Evolutionary conservation across 495 filamentous ascomycete genomes (phyloP), one percentile per base, ranked within the genome.

Genomic region (Penicillium coffeae): DNA sequence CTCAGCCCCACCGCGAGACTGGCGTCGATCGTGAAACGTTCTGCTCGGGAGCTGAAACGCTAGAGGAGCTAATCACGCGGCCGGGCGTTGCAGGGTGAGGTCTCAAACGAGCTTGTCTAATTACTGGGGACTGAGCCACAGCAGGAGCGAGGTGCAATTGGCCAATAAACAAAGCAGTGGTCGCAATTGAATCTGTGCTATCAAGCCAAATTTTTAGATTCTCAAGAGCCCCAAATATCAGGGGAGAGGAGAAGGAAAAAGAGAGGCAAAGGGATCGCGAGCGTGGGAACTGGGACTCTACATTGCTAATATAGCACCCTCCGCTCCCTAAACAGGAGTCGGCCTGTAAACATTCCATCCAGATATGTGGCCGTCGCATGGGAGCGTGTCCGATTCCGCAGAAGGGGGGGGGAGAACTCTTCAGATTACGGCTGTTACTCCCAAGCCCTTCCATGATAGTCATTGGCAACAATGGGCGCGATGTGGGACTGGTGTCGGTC

Each of bases 11-110:
- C 45, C 14, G 34, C 30, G 19, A 46, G 52, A 44, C 42, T 35
- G 45, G 43, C 49, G 48, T 13, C 25, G 45, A 54, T 21, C 50
- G 55, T 71, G 68, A 71, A 71, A 71, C 68, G 52, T 33, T 44
- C 53, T 52, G 40, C 34, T 53, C 54, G 41, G 49, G 47, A 33
- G 57, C 51, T 70, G 67, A 69, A 71, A 69, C 68, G 45, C 58
- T 54, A 25, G 42, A 48, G 38, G 50, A 41, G 51, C 21, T 30
- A 51, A 59, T 59, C 59, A 27, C 51, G 33, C 44, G 22, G 43
- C 38, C 48, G 38, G 50, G 38, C 51, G 51, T 58, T 54, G 57
- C 60, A 63, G 51, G 43, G n/a, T 58, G 55, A 19, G 47, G 42
- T 48, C 37, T 14, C 32, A 34, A 38, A 25, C 20, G 22, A 45